Evolutionary conservation across 768 basidiomycete species (phyloP).

Genomic region (Boletus coccyginus): DNA sequence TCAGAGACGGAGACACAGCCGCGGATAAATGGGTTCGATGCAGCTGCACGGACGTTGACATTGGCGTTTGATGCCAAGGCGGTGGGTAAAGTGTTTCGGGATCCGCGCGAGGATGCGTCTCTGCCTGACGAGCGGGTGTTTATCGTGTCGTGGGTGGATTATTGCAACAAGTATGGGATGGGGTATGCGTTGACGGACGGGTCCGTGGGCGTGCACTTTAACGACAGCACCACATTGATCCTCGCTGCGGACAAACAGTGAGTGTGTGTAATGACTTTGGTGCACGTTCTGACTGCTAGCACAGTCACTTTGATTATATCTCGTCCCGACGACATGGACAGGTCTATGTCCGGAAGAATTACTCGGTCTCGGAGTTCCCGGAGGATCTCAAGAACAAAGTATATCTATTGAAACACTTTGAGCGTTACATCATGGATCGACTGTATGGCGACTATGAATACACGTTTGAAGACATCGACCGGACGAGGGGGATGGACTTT

Average conservation of each 20-base stretch:
- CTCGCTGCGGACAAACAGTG: constrained; percentile 56
- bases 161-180: constrained; percentile 99
- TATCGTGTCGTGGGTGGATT: constrained; percentile 98
- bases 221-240: constrained; percentile 87
- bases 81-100: constrained; percentile 59
- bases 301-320: constrained; percentile 88
- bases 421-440: constrained; percentile 84
- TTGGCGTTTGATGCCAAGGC: constrained; percentile 70
- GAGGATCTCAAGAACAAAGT: constrained; percentile 72
- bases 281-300: neutral
- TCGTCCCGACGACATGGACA: constrained; percentile 62
- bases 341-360: constrained; percentile 69
- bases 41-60: constrained; percentile 49
- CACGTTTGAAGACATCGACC: constrained; percentile 47
- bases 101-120: constrained; percentile 53
- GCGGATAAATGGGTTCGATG: constrained; percentile 62
- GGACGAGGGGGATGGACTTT: constrained; percentile 89
- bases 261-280: constrained; percentile 25
- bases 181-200: constrained; percentile 97
- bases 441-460: constrained; percentile 71
- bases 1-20: constrained; percentile 23
- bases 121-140: constrained; percentile 76
- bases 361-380: constrained; percentile 60
- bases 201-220: constrained; percentile 94
- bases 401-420: constrained; percentile 91